Evolutionary conservation across 805 yeast genomes (phyloP).

Genomic region (Sporopachydermia lactativora): DNA sequence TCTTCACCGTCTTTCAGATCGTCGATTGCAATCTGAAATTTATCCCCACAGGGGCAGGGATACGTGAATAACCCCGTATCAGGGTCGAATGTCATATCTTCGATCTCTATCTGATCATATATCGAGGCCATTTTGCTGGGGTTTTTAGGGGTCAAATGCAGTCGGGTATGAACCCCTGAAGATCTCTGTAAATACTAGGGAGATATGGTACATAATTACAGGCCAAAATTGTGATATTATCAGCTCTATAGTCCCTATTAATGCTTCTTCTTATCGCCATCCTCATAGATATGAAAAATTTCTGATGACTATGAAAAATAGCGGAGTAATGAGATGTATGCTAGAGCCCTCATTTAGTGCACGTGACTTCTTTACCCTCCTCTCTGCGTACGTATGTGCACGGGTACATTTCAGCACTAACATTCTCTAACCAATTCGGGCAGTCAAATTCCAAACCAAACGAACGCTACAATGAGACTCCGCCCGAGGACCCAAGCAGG

Average conservation of each 20-base stretch:
- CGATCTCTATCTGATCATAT: slow-evolving; percentile 93
- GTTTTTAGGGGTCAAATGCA: no score
- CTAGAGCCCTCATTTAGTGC: no score
- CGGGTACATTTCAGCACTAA: background rate
- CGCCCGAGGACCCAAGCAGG: background rate
- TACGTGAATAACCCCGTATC: slow-evolving; percentile 71
- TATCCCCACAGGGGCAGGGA: slow-evolving; percentile 98
- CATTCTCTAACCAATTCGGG: background rate
- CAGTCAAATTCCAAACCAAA: background rate
- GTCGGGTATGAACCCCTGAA: no score
- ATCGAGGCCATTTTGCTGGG: slow-evolving; percentile 13
- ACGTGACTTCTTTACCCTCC: no score
- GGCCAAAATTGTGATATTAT: no score
- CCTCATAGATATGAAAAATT: no score
- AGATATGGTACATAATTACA: no score
- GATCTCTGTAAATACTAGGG: no score
- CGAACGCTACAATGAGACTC: background rate
- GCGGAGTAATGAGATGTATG: no score
- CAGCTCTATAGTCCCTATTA: no score
- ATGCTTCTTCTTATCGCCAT: no score
- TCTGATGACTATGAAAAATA: no score
- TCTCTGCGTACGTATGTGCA: background rate
- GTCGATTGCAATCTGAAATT: slow-evolving; percentile 72
- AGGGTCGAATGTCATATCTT: slow-evolving; percentile 87
- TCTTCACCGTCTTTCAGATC: slow-evolving; percentile 87